A percentile compares a stretch with the other conserved stretches of the same genome.
phyloP scores from a whole-genome alignment of 1,284 basidiomycete species.

The Apiotrichum gracile region DNA sequence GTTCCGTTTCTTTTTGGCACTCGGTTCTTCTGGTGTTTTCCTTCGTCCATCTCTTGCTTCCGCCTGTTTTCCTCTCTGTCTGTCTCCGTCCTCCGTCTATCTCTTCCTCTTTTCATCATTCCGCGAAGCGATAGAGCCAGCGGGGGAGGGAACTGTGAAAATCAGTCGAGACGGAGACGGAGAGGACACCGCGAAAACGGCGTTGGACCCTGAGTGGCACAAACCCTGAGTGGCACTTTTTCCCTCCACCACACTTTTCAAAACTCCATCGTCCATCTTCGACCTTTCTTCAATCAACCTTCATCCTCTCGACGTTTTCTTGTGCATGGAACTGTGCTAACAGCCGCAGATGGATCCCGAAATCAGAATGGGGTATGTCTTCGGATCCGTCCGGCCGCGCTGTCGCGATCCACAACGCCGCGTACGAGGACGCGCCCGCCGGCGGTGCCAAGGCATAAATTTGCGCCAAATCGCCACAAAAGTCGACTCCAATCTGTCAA shows the following conservation, averaged over 20 bases:
- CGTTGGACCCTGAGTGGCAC: too few species aligned
- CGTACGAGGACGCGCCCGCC: constrained; percentile 53
- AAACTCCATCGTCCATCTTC: neutral
- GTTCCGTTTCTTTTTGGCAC: neutral
- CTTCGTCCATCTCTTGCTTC: too few species aligned
- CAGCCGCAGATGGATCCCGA: constrained; percentile 70
- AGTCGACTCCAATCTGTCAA: neutral
- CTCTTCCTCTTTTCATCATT: too few species aligned
- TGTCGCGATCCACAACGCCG: constrained; percentile 91
- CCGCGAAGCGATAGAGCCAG: too few species aligned
- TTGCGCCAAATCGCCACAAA: neutral
- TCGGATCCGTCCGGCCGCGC: constrained; percentile 91
- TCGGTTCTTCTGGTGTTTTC: too few species aligned
- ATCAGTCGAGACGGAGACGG: too few species aligned
- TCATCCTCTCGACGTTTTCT: neutral
- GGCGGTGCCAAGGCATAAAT: constrained; percentile 2
- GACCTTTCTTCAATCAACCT: neutral
- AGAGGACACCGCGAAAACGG: too few species aligned
- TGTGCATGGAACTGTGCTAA: neutral
- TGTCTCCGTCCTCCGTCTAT: too few species aligned
- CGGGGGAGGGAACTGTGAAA: too few species aligned
- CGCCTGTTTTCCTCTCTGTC: too few species aligned
- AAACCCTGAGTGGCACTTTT: too few species aligned
- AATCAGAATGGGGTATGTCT: constrained; percentile 93
- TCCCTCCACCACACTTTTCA: too few species aligned